Percentiles rank a stretch among this genome's conserved stretches.
phyloP scores from a whole-genome alignment of 176 grass and related monocot genomes.

The Tillandsia leiboldiana region DNA sequence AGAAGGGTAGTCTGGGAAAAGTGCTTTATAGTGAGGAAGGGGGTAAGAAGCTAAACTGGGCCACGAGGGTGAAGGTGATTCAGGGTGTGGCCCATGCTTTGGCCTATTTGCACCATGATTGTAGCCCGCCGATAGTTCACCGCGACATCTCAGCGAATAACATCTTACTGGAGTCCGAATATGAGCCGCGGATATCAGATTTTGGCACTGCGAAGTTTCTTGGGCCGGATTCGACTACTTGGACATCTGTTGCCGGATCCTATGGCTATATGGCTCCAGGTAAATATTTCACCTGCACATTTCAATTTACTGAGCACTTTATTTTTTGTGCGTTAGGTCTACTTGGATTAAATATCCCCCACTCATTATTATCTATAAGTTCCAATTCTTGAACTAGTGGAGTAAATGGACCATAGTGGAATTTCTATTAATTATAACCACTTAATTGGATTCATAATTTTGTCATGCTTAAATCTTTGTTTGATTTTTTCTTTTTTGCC shows the following conservation, averaged over 20 bases:
- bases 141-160: constrained; percentile 68
- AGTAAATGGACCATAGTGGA: background rate
- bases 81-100: constrained; percentile 43
- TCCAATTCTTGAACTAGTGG: background rate
- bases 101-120: constrained; percentile 77
- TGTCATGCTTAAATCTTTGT: too few relatives aligned
- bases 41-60: constrained; percentile 39
- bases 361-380: background rate
- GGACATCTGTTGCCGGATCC: constrained; percentile 48
- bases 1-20: constrained; percentile 45
- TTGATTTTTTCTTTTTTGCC: too few relatives aligned
- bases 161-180: constrained; percentile 44
- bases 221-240: constrained; percentile 25
- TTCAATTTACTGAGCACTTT: background rate
- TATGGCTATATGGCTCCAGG: constrained; percentile 90
- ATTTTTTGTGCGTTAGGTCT: background rate
- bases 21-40: constrained; percentile 41
- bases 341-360: background rate
- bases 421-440: background rate
- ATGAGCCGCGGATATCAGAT: constrained; percentile 51
- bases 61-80: constrained; percentile 34
- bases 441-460: background rate
- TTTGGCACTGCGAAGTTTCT: constrained; percentile 64
- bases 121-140: constrained; percentile 46
- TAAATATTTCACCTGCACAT: constrained; percentile 11